Base-by-base conservation (phyloP, 2,329 filamentous ascomycete species). In the Aulographum hederae region DNA sequence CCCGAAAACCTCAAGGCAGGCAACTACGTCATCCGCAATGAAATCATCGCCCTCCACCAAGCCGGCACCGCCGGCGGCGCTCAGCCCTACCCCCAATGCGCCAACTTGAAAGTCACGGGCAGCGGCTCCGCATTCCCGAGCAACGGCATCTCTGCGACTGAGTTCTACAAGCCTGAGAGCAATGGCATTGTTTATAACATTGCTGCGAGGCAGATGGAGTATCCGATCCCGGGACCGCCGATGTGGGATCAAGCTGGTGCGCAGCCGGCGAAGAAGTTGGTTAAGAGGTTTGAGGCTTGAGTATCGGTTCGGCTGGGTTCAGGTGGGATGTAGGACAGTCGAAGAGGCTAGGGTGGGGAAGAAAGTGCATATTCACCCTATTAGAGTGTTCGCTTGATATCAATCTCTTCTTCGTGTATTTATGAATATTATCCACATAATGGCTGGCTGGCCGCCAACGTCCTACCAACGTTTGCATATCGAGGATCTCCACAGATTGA, bases 31-130 rank as follows among this genome's bases (percentile, higher is more conserved):
- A 56, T 71, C 8, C 61, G 69, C 13, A 64, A 67, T 33, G 69
- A 73, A 53, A 58, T 67, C 32, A 61, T 76, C 32, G 71, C 65
- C 16, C 66, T 76, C 32, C 71, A 76, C 55, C 53, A 54, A 18
- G 63, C 55, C 11, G 56, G 50, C 3, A 40, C 46, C 25, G 32
- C 51, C 12, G 56, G 56, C 33, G 62, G 56, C 19, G 55, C 57
- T 14, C 54, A 61, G 40, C 52, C 53, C 42, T 60, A 62, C 44
- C 58, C 57, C 18, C 50, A 48, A 19, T 52, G 67, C 48, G 47
- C 69, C 39, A 70, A 72, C 27, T 8, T 28, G 8, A 14, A 28
- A 14, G 14, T 28, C 27, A 28, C 27, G 14, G 27, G 27, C 11
- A 8, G 8, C 8, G 27, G 27, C 8, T 8, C 27, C 8, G 27